Conservation (phyloP, 768 basidiomycete genomes). For the Leccinum sublutescens region DNA sequence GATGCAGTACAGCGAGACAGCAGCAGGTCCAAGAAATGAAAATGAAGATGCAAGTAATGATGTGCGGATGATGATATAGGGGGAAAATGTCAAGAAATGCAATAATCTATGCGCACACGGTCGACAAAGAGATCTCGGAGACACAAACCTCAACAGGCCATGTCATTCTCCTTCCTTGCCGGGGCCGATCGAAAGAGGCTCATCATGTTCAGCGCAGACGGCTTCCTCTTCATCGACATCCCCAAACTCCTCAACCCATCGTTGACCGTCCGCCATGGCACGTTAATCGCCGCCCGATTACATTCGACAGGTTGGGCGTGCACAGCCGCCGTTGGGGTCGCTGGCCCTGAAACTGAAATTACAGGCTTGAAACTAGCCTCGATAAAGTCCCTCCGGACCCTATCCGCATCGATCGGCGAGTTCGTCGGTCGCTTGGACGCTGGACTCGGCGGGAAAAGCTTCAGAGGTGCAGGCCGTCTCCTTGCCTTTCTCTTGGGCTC, state of each 20-base stretch:
- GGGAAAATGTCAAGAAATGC: background rate
- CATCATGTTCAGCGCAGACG: conserved; percentile 28
- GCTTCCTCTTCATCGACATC: conserved; percentile 19
- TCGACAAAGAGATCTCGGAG: background rate
- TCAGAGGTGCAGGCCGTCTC: conserved; percentile 44
- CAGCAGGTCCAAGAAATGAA: background rate
- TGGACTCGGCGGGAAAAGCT: conserved; percentile 34
- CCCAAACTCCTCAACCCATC: conserved; percentile 8
- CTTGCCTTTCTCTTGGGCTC: conserved; percentile 32
- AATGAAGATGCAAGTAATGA: background rate
- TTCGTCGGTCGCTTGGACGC: conserved; percentile 34
- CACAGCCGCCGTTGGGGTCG: background rate
- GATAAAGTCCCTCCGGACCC: conserved; percentile 41
- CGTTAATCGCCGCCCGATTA: conserved; percentile 6
- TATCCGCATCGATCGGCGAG: conserved; percentile 35
- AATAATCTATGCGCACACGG: background rate
- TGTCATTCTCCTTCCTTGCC: conserved; percentile 18
- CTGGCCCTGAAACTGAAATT: background rate
- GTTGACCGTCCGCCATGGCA: conserved; percentile 5
- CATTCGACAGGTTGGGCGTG: background rate
- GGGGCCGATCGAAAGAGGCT: conserved; percentile 29
- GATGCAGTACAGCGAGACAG: background rate
- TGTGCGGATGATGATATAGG: background rate
- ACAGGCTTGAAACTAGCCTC: conserved; percentile 39
- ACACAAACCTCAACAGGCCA: background rate